Evolutionary conservation across 257 asterid species (phyloP).

Genomic region (Voacanga thouarsii): DNA sequence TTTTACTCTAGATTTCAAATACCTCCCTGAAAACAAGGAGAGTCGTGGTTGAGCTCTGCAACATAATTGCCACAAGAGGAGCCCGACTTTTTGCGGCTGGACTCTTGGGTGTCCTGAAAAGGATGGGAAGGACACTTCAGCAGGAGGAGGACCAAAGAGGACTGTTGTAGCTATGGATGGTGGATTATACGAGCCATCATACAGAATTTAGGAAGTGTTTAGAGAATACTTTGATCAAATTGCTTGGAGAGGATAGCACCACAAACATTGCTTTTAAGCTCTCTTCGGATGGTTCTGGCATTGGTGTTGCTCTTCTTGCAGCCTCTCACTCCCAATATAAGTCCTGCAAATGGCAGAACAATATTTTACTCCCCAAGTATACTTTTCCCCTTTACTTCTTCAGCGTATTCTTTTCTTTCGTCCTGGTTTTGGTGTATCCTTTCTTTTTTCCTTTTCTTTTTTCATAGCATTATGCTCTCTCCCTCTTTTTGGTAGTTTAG

Average conservation of each 20-base stretch:
- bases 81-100: conserved; percentile 88
- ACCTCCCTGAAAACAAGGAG: conserved; percentile 56
- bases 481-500: background rate
- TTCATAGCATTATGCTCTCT: background rate
- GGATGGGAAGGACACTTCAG: conserved; percentile 59
- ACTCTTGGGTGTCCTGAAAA: conserved; percentile 63
- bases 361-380: background rate
- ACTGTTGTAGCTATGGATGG: conserved; percentile 85
- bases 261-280: conserved; percentile 48
- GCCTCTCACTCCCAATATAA: conserved; percentile 62
- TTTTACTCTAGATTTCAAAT: conserved; percentile 45
- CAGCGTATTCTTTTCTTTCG: no score
- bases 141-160: conserved; percentile 41
- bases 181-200: conserved; percentile 72
- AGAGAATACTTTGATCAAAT: conserved; percentile 51
- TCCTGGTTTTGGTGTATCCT: background rate
- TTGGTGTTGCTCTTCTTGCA: conserved; percentile 87
- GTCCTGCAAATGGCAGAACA: conserved; percentile 19
- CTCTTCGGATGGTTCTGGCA: conserved; percentile 83
- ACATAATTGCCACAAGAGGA: conserved; percentile 67
- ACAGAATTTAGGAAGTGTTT: conserved; percentile 52
- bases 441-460: background rate
- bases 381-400: background rate
- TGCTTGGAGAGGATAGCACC: conserved; percentile 49
- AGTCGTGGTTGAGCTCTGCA: conserved; percentile 56